phyloP scores from a whole-genome alignment of 352 stramenopile genomes.

The Pythium scleroteichum region DNA sequence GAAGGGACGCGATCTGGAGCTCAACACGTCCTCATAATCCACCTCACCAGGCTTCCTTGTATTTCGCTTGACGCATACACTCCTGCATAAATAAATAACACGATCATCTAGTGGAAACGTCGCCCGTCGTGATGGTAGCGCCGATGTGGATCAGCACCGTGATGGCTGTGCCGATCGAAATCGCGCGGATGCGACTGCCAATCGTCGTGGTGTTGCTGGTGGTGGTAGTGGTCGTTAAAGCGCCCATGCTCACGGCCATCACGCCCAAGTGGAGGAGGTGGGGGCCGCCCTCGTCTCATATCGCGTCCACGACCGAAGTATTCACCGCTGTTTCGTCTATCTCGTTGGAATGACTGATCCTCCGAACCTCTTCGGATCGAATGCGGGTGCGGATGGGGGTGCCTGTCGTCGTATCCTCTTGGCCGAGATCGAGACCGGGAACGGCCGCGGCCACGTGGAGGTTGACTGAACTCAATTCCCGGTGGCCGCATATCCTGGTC shows the following conservation, averaged over 20 bases:
- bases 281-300: constrained; percentile 5
- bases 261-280: background rate
- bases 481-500: background rate
- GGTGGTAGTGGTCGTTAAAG: background rate
- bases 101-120: constrained; percentile 12
- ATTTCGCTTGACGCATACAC: constrained; percentile 6
- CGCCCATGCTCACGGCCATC: constrained; percentile 5
- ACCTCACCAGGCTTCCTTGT: constrained; percentile 9
- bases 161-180: constrained; percentile 7
- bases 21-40: constrained; percentile 7
- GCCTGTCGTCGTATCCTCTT: constrained; percentile 4
- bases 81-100: constrained; percentile 25
- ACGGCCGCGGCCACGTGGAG: background rate
- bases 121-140: constrained; percentile 5
- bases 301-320: constrained; percentile 6
- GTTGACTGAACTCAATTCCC: background rate
- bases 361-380: constrained; percentile 6
- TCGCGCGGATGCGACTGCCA: background rate
- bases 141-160: constrained; percentile 4
- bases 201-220: background rate
- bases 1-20: constrained; percentile 66
- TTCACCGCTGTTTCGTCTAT: constrained; percentile 12
- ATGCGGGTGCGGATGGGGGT: background rate
- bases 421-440: constrained; percentile 18
- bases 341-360: constrained; percentile 14